A percentile compares a stretch with the other conserved stretches of the same genome.
Conservation (phyloP, 768 basidiomycete species). For the Suillus plorans region DNA sequence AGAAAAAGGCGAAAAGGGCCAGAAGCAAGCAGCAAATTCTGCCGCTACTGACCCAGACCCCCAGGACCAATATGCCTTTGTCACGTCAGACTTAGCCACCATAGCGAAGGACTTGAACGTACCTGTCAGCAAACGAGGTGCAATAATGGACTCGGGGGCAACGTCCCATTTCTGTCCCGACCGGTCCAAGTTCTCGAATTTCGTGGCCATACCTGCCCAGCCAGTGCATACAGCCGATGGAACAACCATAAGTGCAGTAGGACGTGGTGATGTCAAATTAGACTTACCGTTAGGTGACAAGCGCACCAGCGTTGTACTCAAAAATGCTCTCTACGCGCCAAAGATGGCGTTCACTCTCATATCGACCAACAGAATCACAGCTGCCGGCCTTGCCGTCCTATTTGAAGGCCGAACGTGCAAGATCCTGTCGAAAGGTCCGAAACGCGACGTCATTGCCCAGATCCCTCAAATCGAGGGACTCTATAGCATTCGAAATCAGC, state of each 20-base stretch:
- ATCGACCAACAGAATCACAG: no score
- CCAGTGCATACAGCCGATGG: not conserved
- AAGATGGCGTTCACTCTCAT: not conserved
- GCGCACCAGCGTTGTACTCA: no score
- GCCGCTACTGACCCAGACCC: no score
- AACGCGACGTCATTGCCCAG: not conserved
- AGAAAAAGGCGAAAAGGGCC: no score
- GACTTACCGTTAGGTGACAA: not conserved
- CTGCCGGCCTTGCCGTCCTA: rapidly evolving
- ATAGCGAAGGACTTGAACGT: not conserved
- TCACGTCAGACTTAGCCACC: not conserved
- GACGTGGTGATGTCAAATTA: not conserved
- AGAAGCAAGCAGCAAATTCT: no score
- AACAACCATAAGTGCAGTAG: not conserved
- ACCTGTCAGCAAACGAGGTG: not conserved
- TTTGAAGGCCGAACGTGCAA: no score
- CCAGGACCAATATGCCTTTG: no score
- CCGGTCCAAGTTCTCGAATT: no score
- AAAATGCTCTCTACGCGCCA: not conserved
- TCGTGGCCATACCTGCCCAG: no score
- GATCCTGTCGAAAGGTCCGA: no score
- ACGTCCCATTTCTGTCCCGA: no score
- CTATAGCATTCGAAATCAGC: not conserved
- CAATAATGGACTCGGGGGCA: not conserved
- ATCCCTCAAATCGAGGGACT: not conserved